phyloP scores from a whole-genome alignment of 345 rosid species.

The Citrus cavaleriei region DNA sequence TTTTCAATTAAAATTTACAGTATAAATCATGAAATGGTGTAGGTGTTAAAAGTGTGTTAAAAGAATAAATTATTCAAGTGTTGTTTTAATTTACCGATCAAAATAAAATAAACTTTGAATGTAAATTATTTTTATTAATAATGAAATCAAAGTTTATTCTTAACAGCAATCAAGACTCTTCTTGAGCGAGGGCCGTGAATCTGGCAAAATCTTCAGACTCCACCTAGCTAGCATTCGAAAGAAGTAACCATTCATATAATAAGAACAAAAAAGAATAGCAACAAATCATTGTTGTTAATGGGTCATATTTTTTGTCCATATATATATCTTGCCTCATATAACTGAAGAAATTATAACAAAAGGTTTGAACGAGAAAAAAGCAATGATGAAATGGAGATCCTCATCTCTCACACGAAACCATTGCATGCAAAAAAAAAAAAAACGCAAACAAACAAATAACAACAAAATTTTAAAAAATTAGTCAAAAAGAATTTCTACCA shows the following conservation, averaged over 20 bases:
- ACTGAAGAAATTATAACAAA: conserved; percentile 8
- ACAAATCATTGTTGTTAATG: background rate
- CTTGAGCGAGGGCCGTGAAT: conserved; percentile 10
- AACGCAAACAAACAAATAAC: conserved; percentile 5
- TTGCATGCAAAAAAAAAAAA: background rate
- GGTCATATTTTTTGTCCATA: conserved; percentile 22
- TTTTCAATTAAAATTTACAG: no score
- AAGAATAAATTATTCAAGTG: no score
- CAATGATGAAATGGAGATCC: background rate
- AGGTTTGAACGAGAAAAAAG: background rate
- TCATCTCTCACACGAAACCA: conserved; percentile 21
- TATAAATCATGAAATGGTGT: no score
- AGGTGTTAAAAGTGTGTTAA: no score
- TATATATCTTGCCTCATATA: conserved; percentile 2
- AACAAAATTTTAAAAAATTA: no score
- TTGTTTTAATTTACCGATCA: no score
- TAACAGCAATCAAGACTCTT: background rate
- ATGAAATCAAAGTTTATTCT: no score
- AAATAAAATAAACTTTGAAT: no score
- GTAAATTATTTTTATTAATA: no score
- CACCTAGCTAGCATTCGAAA: conserved; percentile 17
- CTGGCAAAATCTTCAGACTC: conserved; percentile 9
- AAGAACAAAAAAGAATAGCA: conserved; percentile 6
- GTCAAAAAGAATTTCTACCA: no score
- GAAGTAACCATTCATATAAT: background rate